Evolutionary conservation across 2,329 filamentous ascomycete species (phyloP).

Genomic region (Alternaria infectoria): DNA sequence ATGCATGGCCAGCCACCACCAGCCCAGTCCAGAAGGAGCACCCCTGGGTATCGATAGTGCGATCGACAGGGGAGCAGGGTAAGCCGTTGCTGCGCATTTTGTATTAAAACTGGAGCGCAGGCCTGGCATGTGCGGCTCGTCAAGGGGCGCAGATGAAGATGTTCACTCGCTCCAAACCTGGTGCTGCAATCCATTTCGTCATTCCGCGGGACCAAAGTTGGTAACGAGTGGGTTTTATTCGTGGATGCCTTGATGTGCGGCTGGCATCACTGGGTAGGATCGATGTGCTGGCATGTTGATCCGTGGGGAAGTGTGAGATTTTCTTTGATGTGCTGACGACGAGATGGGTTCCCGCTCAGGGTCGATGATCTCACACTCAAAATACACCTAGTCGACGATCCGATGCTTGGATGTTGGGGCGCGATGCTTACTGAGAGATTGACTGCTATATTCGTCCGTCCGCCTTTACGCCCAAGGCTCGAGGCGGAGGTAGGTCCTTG

Average conservation of each 20-base stretch:
- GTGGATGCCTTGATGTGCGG: neutral
- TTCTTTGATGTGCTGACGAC: neutral
- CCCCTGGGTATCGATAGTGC: constrained; percentile 17
- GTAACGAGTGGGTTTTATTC: neutral
- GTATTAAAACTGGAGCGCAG: neutral
- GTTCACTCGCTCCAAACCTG: constrained; percentile 1
- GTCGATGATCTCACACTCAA: neutral
- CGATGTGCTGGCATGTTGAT: neutral
- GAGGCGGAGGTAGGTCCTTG: neutral
- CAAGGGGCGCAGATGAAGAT: constrained; percentile 14
- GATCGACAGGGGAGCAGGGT: constrained; percentile 28
- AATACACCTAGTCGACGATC: neutral
- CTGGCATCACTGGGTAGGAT: neutral
- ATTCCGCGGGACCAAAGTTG: neutral
- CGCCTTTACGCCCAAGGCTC: neutral
- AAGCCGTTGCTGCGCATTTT: constrained; percentile 1
- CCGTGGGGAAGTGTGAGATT: neutral
- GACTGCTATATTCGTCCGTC: neutral
- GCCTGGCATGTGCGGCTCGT: constrained; percentile 2
- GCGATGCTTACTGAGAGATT: neutral
- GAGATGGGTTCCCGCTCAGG: neutral
- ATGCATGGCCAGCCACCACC: neutral
- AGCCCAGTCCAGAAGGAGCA: neutral
- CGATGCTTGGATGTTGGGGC: neutral
- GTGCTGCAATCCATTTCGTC: neutral